Conservation (phyloP, 2,329 filamentous ascomycete species). For the Penicillium occitanis region DNA sequence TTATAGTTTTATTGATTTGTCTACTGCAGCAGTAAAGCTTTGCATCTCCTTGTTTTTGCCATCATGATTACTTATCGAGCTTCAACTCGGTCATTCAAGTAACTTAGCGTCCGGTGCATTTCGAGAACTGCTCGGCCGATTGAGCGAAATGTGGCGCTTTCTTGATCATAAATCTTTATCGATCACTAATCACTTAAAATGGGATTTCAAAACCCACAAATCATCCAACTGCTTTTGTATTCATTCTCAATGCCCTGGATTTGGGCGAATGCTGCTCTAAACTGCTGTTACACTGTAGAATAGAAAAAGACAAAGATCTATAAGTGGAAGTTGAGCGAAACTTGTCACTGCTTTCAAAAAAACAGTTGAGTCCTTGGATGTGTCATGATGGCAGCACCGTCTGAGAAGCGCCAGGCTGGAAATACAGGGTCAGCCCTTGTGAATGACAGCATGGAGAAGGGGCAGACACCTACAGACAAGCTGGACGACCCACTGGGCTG, state of each 20-base stretch:
- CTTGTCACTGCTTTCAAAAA: not conserved
- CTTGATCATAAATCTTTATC: not conserved
- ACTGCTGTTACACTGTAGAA: not conserved
- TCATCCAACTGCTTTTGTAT: not conserved
- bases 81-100: not conserved
- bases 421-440: not conserved
- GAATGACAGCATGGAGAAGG: not conserved
- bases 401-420: not conserved
- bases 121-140: not conserved
- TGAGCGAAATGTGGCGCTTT: not conserved
- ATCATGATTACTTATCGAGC: not conserved
- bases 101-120: not conserved
- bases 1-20: not conserved
- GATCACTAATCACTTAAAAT: constrained; percentile 2
- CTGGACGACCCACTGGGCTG: not conserved
- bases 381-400: not conserved
- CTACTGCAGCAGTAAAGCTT: not conserved
- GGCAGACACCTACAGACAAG: not conserved
- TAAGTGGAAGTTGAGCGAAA: not conserved
- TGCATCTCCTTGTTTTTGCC: not conserved
- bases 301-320: not conserved
- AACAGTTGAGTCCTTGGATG: not conserved
- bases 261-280: not conserved
- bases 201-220: not conserved
- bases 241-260: not conserved